Conservation (phyloP, 2,329 filamentous ascomycete species). For the Phialocephala subalpina region DNA sequence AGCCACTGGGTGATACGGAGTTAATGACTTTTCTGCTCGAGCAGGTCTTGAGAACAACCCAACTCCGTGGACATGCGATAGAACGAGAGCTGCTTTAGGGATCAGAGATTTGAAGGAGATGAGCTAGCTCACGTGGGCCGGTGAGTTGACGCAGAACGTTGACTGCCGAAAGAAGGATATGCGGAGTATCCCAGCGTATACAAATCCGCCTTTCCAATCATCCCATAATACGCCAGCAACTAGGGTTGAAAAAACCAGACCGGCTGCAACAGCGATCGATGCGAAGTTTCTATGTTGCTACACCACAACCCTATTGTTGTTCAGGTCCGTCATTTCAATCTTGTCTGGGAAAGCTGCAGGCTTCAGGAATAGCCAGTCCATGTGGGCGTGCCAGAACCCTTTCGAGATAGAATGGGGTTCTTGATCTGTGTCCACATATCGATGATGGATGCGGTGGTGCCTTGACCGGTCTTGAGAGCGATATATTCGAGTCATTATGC, state of each 20-base stretch:
- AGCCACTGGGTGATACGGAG: slow-evolving; percentile 70
- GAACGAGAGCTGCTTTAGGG: too few relatives aligned
- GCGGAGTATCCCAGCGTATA: slow-evolving; percentile 85
- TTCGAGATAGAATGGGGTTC: slow-evolving; percentile 92
- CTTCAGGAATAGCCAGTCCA: slow-evolving; percentile 94
- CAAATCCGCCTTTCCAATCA: slow-evolving; percentile 82
- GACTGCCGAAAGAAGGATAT: slow-evolving; percentile 92
- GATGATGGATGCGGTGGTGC: slow-evolving; percentile 87
- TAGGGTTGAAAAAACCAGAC: slow-evolving; percentile 75
- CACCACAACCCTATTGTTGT: slow-evolving; percentile 84
- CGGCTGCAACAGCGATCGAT: slow-evolving; percentile 81
- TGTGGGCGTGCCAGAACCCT: slow-evolving; percentile 82
- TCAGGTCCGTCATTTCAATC: slow-evolving; percentile 87
- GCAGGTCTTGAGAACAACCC: too few relatives aligned
- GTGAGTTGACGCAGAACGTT: slow-evolving; percentile 93
- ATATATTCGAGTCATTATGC: too few relatives aligned
- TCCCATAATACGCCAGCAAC: slow-evolving; percentile 81
- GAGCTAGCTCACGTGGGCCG: slow-evolving; percentile 65
- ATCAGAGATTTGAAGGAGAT: too few relatives aligned
- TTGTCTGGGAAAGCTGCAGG: slow-evolving; percentile 91
- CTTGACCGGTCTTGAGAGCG: slow-evolving; percentile 95
- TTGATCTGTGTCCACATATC: slow-evolving; percentile 92
- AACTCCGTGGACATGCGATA: too few relatives aligned
- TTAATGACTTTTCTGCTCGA: too few relatives aligned
- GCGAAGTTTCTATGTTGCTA: slow-evolving; percentile 91